Evolutionary conservation across 345 rosid species (phyloP).

Genomic region (Carallia pectinifolia): DNA sequence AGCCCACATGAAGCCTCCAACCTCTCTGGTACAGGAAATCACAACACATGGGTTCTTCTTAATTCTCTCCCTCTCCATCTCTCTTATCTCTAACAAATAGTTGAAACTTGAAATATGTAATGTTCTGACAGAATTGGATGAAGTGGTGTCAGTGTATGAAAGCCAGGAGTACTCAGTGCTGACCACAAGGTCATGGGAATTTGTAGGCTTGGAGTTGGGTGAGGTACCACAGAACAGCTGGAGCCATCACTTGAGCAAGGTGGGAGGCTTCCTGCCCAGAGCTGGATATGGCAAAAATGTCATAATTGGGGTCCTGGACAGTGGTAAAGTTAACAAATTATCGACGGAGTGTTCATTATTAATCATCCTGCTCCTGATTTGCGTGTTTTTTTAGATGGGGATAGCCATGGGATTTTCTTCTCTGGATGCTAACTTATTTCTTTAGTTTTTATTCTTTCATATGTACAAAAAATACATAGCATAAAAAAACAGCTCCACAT

Average conservation of each 20-base stretch:
- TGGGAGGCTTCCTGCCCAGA: slow-evolving; percentile 30
- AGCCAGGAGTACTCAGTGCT: slow-evolving; percentile 57
- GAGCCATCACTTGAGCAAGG: too few species aligned
- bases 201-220: slow-evolving; percentile 54
- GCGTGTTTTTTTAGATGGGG: too few species aligned
- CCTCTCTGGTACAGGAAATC: slow-evolving; percentile 42
- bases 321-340: slow-evolving; percentile 40
- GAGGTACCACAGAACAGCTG: background rate
- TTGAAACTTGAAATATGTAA: background rate
- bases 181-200: slow-evolving; percentile 91
- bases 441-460: too few species aligned
- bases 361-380: too few species aligned
- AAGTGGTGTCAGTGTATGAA: slow-evolving; percentile 51
- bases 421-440: too few species aligned
- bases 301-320: slow-evolving; percentile 75
- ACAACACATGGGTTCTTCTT: background rate
- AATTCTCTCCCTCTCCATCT: background rate
- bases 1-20: slow-evolving; percentile 64
- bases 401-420: too few species aligned
- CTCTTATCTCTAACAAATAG: background rate
- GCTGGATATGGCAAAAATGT: slow-evolving; percentile 65
- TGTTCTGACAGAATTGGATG: slow-evolving; percentile 49
- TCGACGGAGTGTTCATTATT: too few species aligned
- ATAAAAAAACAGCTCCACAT: too few species aligned
- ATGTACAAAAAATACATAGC: too few species aligned